Base-by-base conservation (phyloP, 179 eudicot species). In the Silene noctiflora region DNA sequence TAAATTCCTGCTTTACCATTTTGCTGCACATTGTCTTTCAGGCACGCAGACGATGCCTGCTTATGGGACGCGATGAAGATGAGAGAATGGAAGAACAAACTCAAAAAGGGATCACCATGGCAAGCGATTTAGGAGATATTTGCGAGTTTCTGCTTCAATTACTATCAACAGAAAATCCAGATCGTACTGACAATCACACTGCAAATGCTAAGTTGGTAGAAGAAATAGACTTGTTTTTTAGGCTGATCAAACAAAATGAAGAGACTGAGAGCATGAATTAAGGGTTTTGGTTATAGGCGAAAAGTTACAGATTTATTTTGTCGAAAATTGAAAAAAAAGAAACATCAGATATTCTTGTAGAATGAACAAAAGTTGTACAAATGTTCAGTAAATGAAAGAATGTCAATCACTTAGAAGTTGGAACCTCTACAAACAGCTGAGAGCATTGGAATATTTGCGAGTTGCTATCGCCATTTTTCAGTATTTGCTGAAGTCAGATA, bases 141-240 rank as follows among this genome's bases (percentile, higher is more conserved):
- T 78, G 86, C 77, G 85, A 82, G 74, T 76, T 82, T 77, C 90
- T 93, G 58, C 66, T 88, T 69, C 81, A 83, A 71, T 82, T 87
- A 55, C 39, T 90, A 78, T 81, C 83, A 21, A 78, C 80, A 7
- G 86, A 79, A 46, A 71, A 76, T 77, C 69, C 69, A 20, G 81
- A 80, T 60, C 62, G 22, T 31, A 71, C 51, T 67, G 70, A 75
- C 67, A 51, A 59, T 25, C 81, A 75, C 22, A 42, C 69, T 48
- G 27, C 55, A 20, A 85, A 69, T 46, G 74, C 68, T 55, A 74
- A 82, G 76, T 74, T 91, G 55, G 79, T 85, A 64, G 86, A 82
- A 84, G 95, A 91, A 86, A 86, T 87, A 76, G 97, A 91, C 17
- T 74, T 84, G 75, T 91, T 87, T 74, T 83, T 83, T 9, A 81